These are phyloP conservation scores for Gossypium sturtianum DNA, from an alignment of 345 rosid genomes.

Conservation along the genomic window DNA sequence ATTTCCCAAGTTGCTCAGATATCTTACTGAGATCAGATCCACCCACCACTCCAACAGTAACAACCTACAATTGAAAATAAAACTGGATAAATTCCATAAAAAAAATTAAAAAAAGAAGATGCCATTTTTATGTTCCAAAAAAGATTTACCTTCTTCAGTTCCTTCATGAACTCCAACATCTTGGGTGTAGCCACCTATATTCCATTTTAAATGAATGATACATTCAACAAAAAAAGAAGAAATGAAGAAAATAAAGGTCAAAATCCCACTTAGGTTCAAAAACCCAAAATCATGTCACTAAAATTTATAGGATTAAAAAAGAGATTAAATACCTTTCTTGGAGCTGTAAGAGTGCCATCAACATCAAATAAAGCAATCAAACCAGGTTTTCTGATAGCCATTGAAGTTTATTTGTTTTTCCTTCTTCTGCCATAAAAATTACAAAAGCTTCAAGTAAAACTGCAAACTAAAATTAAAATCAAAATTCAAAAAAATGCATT, in stretches of 20 bases:
- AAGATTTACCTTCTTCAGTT: constrained; percentile 57
- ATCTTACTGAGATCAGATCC: constrained; percentile 91
- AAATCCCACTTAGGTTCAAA: not conserved
- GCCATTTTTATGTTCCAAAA: not conserved
- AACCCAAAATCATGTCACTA: not conserved
- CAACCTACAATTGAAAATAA: constrained; percentile 46
- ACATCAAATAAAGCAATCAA: constrained; percentile 91
- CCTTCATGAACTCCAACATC: constrained; percentile 61
- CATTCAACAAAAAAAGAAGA: not conserved
- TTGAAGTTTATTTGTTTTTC: constrained; percentile 10
- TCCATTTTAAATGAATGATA: not conserved
- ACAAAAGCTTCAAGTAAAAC: not conserved
- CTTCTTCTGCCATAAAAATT: constrained; percentile 24
- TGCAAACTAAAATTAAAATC: not conserved
- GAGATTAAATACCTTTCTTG: constrained; percentile 54
- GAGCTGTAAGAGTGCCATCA: constrained; percentile 97
- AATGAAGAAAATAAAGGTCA: not conserved
- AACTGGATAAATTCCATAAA: not conserved
- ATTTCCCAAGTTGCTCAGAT: constrained; percentile 83
- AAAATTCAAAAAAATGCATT: not conserved
- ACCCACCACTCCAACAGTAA: constrained; percentile 90
- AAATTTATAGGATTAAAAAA: not conserved
- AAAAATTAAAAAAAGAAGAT: not conserved
- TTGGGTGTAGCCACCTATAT: constrained; percentile 41
- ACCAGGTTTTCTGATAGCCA: constrained; percentile 52